Conservation (phyloP, 306 rosid species). For the Lupinus albus region DNA sequence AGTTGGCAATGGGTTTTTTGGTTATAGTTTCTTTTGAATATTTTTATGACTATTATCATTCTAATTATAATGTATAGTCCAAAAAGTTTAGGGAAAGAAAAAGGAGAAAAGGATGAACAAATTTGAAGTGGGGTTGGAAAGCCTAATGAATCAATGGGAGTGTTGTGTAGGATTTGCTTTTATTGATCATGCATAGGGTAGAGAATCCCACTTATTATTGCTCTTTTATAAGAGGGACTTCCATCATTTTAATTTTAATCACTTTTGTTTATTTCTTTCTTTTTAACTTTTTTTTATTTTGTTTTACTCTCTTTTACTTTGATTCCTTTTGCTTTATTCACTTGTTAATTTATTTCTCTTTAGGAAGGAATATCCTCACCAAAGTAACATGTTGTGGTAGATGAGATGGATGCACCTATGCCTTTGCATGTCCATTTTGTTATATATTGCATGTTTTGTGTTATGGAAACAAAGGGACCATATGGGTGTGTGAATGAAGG, state of each 20-base stretch:
- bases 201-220: constrained; percentile 67
- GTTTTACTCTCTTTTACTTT: constrained; percentile 37
- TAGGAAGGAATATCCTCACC: constrained; percentile 38
- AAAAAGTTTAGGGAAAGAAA: constrained; percentile 9
- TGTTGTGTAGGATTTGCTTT: constrained; percentile 28
- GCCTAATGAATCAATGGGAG: constrained; percentile 7
- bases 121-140: constrained; percentile 35
- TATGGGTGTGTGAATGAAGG: constrained; percentile 30
- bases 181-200: constrained; percentile 42
- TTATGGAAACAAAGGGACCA: constrained; percentile 37
- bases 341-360: constrained; percentile 32
- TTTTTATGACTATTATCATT: constrained; percentile 2
- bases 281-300: constrained; percentile 32
- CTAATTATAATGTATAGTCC: constrained; percentile 34
- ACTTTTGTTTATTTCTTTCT: constrained; percentile 23
- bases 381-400: constrained; percentile 27
- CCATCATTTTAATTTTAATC: constrained; percentile 37
- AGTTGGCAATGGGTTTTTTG: constrained; percentile 13
- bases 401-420: constrained; percentile 34
- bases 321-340: constrained; percentile 37
- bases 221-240: constrained; percentile 51
- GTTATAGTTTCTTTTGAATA: background rate
- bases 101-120: constrained; percentile 25
- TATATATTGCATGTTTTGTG: constrained; percentile 29
- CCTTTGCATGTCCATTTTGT: constrained; percentile 15